Base-by-base conservation (phyloP, 768 basidiomycete genomes). In the Grammothele lineata region DNA sequence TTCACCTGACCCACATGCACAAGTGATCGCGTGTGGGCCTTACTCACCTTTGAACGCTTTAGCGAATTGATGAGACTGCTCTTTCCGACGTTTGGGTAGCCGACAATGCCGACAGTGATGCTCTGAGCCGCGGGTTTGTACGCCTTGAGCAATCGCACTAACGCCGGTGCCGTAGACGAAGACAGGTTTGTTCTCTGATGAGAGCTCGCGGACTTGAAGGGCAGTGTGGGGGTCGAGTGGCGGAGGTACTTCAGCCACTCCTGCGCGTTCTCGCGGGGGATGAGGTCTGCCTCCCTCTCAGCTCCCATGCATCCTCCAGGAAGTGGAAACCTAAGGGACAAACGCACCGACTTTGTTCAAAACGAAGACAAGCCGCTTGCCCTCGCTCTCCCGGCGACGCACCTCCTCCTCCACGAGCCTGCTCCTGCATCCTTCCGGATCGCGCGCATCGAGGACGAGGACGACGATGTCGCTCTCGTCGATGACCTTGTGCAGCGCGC, bases 31-130 rank as follows among this genome's bases (percentile, higher is more conserved):
- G 24, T 39, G 24, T 9, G 7, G 5, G 8, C 5, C 30, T 14
- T 21, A 55, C 68, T 1, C 19, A 85, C 86, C 68, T 89, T 92
- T 50, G 81, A 79, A 30, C 92, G 70, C 66, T 92, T 93, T 42
- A 99, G 69, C 36, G 90, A 87, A 64, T 98, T 98, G 65, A 99
- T 93, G 48, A 98, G 62, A 59, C 84, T 88, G 47, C 91, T 94
- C 70, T 98, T 98, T 12, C 95, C 95, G 37, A 98, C 95, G 65
- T 98, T 98, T 1, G 95, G 95, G 66, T 92, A 95, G 1, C 95
- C 95, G 4, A 97, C 89, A 15, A 98, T 89, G 14, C 92, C 92
- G 40, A 95, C 78, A 0, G 90, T 92, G 41, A 91, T 72, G 53
- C 80, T 86, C 25, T 83, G 80, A 1, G 80, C 71, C 25, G 72